Evolutionary conservation across 768 basidiomycete species (phyloP).

Genomic region (Hydnomerulius pinastri): DNA sequence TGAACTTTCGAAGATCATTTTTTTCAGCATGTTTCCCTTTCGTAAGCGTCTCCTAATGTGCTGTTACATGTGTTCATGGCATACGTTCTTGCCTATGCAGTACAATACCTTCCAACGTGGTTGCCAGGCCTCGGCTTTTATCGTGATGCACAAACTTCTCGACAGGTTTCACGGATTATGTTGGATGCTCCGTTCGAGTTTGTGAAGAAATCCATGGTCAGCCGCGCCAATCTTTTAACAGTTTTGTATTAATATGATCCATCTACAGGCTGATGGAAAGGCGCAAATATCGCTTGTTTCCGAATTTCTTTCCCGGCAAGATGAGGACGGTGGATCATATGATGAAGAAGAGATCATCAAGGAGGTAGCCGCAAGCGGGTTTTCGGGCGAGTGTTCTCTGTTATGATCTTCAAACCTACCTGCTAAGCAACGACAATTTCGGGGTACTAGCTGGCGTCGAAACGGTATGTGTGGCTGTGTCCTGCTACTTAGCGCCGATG

Average conservation of each 20-base stretch:
- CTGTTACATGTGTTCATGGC: neutral
- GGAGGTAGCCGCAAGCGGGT: neutral
- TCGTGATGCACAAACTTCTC: neutral
- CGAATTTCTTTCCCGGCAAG: neutral
- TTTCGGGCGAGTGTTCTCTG: neutral
- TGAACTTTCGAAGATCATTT: neutral
- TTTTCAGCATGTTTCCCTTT: neutral
- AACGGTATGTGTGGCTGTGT: neutral
- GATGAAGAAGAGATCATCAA: constrained; percentile 3
- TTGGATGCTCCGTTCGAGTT: constrained; percentile 6
- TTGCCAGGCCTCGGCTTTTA: constrained; percentile 1
- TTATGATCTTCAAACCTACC: neutral
- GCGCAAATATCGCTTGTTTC: constrained; percentile 9
- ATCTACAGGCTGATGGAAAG: constrained; percentile 6
- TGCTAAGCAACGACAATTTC: too few relatives aligned
- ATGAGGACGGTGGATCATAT: neutral
- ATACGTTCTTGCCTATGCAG: neutral
- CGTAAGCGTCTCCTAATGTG: neutral
- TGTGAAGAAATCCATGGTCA: constrained; percentile 2
- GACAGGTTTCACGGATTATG: neutral
- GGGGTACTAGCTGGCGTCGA: neutral
- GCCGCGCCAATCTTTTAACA: neutral
- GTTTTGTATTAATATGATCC: neutral
- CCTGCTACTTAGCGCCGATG: neutral
- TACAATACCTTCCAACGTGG: constrained; percentile 2